A percentile compares a stretch with the other conserved stretches of the same genome.
These are phyloP conservation scores for Isochrysis galbana DNA, from an alignment of 78 protist genomes.

Conservation along the genomic window DNA sequence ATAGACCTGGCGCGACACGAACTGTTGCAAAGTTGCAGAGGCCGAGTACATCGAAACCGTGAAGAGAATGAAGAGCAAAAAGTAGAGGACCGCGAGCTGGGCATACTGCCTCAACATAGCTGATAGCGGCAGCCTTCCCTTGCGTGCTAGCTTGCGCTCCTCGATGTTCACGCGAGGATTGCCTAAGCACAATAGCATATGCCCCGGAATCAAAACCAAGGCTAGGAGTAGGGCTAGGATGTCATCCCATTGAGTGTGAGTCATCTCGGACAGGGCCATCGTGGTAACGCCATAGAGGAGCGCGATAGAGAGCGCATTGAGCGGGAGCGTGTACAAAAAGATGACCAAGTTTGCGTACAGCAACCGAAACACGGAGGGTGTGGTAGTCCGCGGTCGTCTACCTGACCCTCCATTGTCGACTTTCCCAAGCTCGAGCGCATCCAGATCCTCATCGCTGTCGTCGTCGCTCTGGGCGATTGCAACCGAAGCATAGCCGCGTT, in stretches of 20 bases:
- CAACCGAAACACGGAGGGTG: background rate
- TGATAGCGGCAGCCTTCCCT: background rate
- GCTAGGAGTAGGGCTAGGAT: background rate
- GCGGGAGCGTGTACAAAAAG: background rate
- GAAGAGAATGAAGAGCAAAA: background rate
- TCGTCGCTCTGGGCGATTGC: background rate
- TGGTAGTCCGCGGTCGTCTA: background rate
- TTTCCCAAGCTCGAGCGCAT: background rate
- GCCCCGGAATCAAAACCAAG: background rate
- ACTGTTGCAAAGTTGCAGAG: background rate
- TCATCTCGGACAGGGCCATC: background rate
- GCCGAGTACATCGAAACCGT: background rate
- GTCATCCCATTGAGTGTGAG: background rate
- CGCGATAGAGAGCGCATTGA: background rate
- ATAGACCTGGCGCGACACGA: background rate
- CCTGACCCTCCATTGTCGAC: too few relatives aligned
- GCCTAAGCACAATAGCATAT: background rate
- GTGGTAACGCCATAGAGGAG: conserved; percentile 10
- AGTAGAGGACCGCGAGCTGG: background rate
- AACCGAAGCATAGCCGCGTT: background rate
- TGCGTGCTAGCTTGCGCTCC: background rate
- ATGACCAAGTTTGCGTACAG: conserved; percentile 3
- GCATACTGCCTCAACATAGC: background rate
- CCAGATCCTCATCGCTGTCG: background rate
- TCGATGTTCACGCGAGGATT: background rate